phyloP scores from a whole-genome alignment of 495 filamentous ascomycete species.

The Aspergillus hancockii region DNA sequence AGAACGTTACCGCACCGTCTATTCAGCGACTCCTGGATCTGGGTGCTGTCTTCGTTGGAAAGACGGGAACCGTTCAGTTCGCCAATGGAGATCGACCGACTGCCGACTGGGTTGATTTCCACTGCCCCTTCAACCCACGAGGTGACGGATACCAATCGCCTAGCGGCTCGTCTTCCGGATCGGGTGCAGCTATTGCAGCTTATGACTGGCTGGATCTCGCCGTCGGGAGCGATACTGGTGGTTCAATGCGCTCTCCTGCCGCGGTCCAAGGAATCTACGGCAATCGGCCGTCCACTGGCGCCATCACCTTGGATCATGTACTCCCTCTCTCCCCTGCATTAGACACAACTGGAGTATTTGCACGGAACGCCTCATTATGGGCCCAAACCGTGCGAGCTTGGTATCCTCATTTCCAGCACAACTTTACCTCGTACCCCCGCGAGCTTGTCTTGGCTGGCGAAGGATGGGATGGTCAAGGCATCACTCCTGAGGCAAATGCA shows the following conservation, averaged over 20 bases:
- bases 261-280: slow-evolving; percentile 38
- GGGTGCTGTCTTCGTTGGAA: slow-evolving; percentile 51
- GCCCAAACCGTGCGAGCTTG: slow-evolving; percentile 43
- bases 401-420: slow-evolving; percentile 41
- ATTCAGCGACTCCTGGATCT: slow-evolving; percentile 41
- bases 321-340: slow-evolving; percentile 45
- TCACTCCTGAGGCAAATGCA: slow-evolving; percentile 26
- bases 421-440: slow-evolving; percentile 27
- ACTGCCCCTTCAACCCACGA: slow-evolving; percentile 44
- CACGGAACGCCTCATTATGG: slow-evolving; percentile 50
- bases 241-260: slow-evolving; percentile 40
- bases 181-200: slow-evolving; percentile 37
- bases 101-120: slow-evolving; percentile 45
- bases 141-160: slow-evolving; percentile 48
- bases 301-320: slow-evolving; percentile 30
- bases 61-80: slow-evolving; percentile 50
- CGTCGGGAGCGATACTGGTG: slow-evolving; percentile 51
- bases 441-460: slow-evolving; percentile 16
- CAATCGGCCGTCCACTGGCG: slow-evolving; percentile 29
- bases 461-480: slow-evolving; percentile 6
- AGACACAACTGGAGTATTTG: slow-evolving; percentile 51
- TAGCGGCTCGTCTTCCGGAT: slow-evolving; percentile 37
- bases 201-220: slow-evolving; percentile 47
- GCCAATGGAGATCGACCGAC: slow-evolving; percentile 39
- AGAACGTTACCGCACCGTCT: slow-evolving; percentile 31